These are phyloP conservation scores for Suillus ampliporus DNA, from an alignment of 768 basidiomycete species.

Conservation along the genomic window DNA sequence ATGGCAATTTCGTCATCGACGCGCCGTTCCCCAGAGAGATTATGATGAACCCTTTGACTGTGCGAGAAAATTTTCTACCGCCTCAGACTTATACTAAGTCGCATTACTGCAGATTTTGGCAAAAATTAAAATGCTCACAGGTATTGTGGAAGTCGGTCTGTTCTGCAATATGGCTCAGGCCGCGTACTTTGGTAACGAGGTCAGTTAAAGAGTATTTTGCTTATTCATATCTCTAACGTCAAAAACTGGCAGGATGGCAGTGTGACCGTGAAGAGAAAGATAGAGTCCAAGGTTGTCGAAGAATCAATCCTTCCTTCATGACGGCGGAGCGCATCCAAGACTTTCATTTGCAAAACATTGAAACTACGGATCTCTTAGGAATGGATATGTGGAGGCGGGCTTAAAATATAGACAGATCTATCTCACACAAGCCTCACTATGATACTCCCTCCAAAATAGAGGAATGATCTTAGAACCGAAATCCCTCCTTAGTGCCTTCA, in stretches of 20 bases:
- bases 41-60: conserved; percentile 70
- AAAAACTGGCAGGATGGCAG: conserved; percentile 60
- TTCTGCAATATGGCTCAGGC: conserved; percentile 93
- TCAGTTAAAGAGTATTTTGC: conserved; percentile 33
- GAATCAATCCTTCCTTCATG: conserved; percentile 11
- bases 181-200: conserved; percentile 95
- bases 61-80: conserved; percentile 36
- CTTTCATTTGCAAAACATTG: background rate
- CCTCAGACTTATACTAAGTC: background rate
- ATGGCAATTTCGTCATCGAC: conserved; percentile 97
- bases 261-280: conserved; percentile 61
- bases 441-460: too few relatives aligned
- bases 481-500: too few relatives aligned
- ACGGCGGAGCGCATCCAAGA: background rate
- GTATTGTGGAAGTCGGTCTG: conserved; percentile 98
- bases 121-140: conserved; percentile 92
- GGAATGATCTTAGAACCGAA: too few relatives aligned
- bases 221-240: background rate
- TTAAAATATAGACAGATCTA: background rate
- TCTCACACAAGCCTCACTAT: background rate
- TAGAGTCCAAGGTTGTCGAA: conserved; percentile 27
- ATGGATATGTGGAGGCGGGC: background rate
- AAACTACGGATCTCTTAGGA: too few relatives aligned
- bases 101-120: conserved; percentile 62
- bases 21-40: conserved; percentile 81